Base-by-base conservation (phyloP, 202 grass and related monocot species). In the Zizania palustris region DNA sequence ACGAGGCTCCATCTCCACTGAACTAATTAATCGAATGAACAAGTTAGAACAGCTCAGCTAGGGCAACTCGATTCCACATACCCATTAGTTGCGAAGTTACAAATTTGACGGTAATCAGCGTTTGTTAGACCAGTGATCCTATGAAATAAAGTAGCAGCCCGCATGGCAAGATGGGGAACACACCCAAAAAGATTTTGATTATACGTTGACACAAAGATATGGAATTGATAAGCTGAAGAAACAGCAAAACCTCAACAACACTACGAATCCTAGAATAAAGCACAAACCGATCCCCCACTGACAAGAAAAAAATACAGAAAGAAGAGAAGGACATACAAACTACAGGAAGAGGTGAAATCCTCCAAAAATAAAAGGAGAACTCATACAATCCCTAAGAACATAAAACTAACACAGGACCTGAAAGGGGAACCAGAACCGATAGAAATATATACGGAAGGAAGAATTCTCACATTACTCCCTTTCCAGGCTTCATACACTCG, bases 401-500 rank as follows among this genome's bases (percentile, higher is more conserved):
- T 41, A 11, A 70, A 48, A 38, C 11, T 5, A 20, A 41, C 11
- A 33, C 37, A 45, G 13, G 28, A 6, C 33, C 33, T 1, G 46
- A 71, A 53, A 21, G 69, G 49, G 69, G 10, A 40, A 41, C 1
- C 28, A 28, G 18, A 51, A 44, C 56, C 19, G 72, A 67, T 35
- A 21, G 3, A 35, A 38, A 60, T 19, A 40, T 40, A 70, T 4
- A 36, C 3, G 48, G 70, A 68, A 35, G 55, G 68, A 60, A 7
- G 14, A 48, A 51, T 79, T 85, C 90, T 90, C 48, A 90, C 90
- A 82, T 93, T 93, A 71, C 85, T 83, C 62, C 81, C 90, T 60
- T 90, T 93, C 90, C 90, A 93, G 76, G 68, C 81, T 69, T 93
- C 75, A 43, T 85, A 90, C 0, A 93, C 90, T 28, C 90, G 90